Base-by-base conservation (phyloP, 1,284 basidiomycete genomes). In the Anthracocystis walkeri region DNA sequence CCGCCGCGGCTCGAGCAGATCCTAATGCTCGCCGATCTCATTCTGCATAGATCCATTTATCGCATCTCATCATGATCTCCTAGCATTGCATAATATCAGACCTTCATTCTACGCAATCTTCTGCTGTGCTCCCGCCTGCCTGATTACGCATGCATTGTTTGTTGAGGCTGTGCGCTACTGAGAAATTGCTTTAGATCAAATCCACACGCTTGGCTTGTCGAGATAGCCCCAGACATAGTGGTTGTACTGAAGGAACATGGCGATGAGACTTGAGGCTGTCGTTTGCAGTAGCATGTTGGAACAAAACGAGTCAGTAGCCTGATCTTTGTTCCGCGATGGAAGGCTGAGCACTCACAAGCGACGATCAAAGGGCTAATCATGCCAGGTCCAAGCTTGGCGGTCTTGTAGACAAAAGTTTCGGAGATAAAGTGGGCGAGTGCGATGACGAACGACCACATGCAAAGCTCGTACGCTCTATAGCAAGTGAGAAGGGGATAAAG, bases 371-470 rank as follows among this genome's bases (percentile, higher is more conserved):
- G 93, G 66, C 90, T 91, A 49, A 95, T 83, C 27, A 91, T 89
- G 0, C 90, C 91, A 0, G 87, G 80, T 58, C 88, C 59, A 48
- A 93, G 71, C 63, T 89, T 91, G 57, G 92, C 90, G 4, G 93
- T 92, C 65, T 90, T 89, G 87, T 91, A 98, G 75, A 96, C 89
- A 81, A 95, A 86, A 61, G 93, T 85, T 86, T 99, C 96, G 27
- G 92, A 91, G 35, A 89, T 88, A 84, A 97, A 97, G 87, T 99
- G 96, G 12, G 88, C 89, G 75, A 95, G 92, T 0, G 94, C 95
- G 78, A 97, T 90, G 68, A 93, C 89, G 86, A 95, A 98, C 38
- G 93, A 92, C 83, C 92, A 88, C 71, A 96, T 87, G 18, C 93
- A 90, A 85, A 98, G 90, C 85, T 96, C 91, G 87, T 97, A 99